Base-by-base conservation (phyloP, 257 asterid species). In the Gentiana macrophylla region DNA sequence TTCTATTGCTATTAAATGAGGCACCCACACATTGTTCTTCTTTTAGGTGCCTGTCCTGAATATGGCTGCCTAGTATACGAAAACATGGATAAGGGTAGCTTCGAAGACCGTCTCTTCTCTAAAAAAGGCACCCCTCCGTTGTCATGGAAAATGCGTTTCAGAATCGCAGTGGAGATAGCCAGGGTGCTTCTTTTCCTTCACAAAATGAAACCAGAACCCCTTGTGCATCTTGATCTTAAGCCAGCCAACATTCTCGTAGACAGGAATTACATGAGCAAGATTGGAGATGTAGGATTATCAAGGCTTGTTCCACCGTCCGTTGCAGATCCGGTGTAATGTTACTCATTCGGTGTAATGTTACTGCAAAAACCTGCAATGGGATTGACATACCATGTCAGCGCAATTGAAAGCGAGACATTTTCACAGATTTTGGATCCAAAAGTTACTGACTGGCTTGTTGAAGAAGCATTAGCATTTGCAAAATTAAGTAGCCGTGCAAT, bases 11-110 rank as follows among this genome's bases (percentile, higher is more conserved):
- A 81, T 87, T 61, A 91, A 34, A 78, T 85, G 92, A 75, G 97
- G 63, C 98, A 87, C 72, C 98, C 98, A 47, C 74, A 91, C 46
- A 84, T 91, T 93, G 98, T 91, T 58, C 81, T 85, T 71, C 94
- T 91, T 48, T 59, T 91, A 51, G 98, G 97, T n/a, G 94, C 95
- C 49, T 87, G 98, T 50, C 94, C 95, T 0, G 95, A 91, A 68
- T 81, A 87, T 1, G 97, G 98, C 35, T 83, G 97, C 81, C 89
- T 91, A 36, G 95, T 91, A 4, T 91, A 91, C 35, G 98, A 91
- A 77, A 82, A 75, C 74, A 81, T 87, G 92, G 88, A 77, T 3
- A 85, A 77, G 6, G 98, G 98, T 6, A 87, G 88, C 73, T 73
- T 91, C 70, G 97, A 91, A 59, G 98, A 87, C 73, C 62, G 88